Evolutionary conservation across 139 green algal species (phyloP), one percentile per base, ranked within the genome.

Genomic region (Pycnococcus provasolii): DNA sequence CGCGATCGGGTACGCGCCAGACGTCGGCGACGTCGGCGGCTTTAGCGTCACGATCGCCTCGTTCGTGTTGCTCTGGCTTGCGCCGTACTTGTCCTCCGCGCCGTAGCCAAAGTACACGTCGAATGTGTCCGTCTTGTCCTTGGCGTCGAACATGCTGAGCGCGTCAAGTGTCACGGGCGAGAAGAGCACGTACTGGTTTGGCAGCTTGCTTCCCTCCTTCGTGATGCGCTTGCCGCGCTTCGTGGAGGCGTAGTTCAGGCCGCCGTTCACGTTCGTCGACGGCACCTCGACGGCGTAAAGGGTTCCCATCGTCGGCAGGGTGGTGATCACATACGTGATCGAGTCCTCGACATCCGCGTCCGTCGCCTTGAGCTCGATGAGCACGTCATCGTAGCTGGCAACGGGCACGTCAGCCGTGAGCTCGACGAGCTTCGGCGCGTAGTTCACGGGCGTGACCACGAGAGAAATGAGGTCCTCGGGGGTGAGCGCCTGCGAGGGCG

Each of bases 241-340:
- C 50, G 50, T 55, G 11, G 11, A 55, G 11, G 50, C 11, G 50
- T 13, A 55, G 50, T 11, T 11, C 50, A 55, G 13, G 13, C 26
- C 26, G 50, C 50, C 50, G 50, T 11, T 13, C 11, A 55, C 50
- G 50, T 55, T 13, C 8, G 26, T 63, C 15, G 15, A 13, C 8
- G 15, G 8, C 9, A 13, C 57, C n/a, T 13, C 15, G 9, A 40
- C 15, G 57, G 13, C 4, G 15, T 70, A 70, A 37, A 70, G 63
- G n/a, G 63, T 62, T 6, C 63, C 63, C n/a, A 62, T 41, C 6
- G 42, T 70, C n/a, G 63, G 63, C 8, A 70, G 63, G 63, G 43
- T 70, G 42, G 63, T 70, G 42, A 70, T 62, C 13, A 13, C 7
- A 45, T 45, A 63, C 11, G 63, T 67, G 43, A 70, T 45, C 45